Conservation (phyloP, 108 stramenopile genomes). For the Chaetoceros tenuissimus region DNA sequence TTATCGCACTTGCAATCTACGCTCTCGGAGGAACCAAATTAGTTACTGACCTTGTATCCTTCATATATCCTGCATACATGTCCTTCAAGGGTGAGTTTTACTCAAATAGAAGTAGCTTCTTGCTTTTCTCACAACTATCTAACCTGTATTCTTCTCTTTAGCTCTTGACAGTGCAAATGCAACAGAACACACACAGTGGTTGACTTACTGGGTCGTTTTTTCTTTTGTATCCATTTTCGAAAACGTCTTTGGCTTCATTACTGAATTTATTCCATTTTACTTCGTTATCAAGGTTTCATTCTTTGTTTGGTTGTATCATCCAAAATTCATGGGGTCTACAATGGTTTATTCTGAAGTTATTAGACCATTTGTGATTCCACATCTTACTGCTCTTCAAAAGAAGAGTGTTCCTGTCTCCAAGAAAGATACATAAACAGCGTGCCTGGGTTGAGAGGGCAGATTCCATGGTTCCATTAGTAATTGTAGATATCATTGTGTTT, state of each 20-base stretch:
- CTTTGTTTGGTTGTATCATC: constrained; percentile 82
- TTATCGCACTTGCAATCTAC: constrained; percentile 27
- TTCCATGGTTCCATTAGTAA: no score
- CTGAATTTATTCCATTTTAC: constrained; percentile 68
- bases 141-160: no score
- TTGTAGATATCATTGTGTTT: no score
- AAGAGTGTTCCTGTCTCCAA: background rate
- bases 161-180: constrained; percentile 72
- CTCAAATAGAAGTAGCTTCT: no score
- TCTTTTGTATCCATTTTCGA: constrained; percentile 68
- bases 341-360: constrained; percentile 61
- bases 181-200: constrained; percentile 89
- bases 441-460: no score
- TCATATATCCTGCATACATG: constrained; percentile 96
- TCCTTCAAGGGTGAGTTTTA: constrained; percentile 97
- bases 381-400: constrained; percentile 19
- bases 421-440: background rate
- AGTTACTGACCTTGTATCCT: constrained; percentile 81
- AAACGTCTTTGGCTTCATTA: constrained; percentile 30
- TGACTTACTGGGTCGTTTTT: constrained; percentile 97
- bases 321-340: constrained; percentile 64
- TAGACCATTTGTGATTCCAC: constrained; percentile 46
- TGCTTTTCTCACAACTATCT: no score
- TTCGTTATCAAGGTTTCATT: constrained; percentile 66
- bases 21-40: constrained; percentile 67